A percentile compares a stretch with the other conserved stretches of the same genome.
Conservation (phyloP, 1,284 basidiomycete genomes). For the Sphaerobolus stellatus region DNA sequence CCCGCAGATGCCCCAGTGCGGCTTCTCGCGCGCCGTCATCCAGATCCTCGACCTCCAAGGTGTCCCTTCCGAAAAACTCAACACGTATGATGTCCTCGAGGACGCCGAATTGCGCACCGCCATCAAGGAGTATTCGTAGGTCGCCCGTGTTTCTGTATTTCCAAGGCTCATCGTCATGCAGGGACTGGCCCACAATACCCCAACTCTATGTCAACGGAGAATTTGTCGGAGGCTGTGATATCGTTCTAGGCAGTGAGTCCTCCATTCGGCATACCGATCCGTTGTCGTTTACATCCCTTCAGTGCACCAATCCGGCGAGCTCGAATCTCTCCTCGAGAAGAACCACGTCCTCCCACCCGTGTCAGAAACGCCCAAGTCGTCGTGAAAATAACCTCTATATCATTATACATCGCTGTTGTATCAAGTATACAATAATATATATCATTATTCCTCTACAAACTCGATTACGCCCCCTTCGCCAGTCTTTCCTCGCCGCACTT, state of each 20-base stretch:
- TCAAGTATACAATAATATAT: neutral
- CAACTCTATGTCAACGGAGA: slow-evolving; percentile 95
- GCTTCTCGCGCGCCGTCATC: slow-evolving; percentile 91
- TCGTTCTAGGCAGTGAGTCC: slow-evolving; percentile 83
- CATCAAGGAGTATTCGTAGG: slow-evolving; percentile 96
- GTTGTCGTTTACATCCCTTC: slow-evolving; percentile 1
- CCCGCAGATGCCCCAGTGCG: slow-evolving; percentile 69
- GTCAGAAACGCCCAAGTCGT: neutral
- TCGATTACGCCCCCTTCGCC: slow-evolving; percentile 47
- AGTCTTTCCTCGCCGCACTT: slow-evolving; percentile 58
- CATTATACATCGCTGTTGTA: neutral
- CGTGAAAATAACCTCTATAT: neutral
- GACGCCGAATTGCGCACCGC: slow-evolving; percentile 80
- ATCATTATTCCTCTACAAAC: slow-evolving; percentile 18
- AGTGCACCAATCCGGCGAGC: slow-evolving; percentile 97
- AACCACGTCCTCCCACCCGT: slow-evolving; percentile 60
- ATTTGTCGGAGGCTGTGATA: slow-evolving; percentile 97
- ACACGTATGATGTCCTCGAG: slow-evolving; percentile 88
- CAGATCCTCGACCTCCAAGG: slow-evolving; percentile 90
- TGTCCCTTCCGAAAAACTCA: slow-evolving; percentile 76
- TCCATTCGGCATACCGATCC: slow-evolving; percentile 4
- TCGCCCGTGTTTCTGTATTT: slow-evolving; percentile 19
- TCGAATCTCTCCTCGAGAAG: slow-evolving; percentile 80
- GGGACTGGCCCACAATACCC: slow-evolving; percentile 97
- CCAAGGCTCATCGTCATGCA: slow-evolving; percentile 31